These are phyloP conservation scores for rapeseed (Brassica napus) DNA, from an alignment of 345 rosid species.

Conservation along the genomic window Da-Ae NC_063450.1:38756001-38756500, in stretches of 20 bases:
- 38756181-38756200: slow-evolving; percentile 87
- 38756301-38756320: slow-evolving; percentile 73
- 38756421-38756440: slow-evolving; percentile 79
- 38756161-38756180: slow-evolving; percentile 81
- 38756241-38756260: slow-evolving; percentile 76
- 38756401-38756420: slow-evolving; percentile 67
- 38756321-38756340: slow-evolving; percentile 79
- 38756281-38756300: slow-evolving; percentile 80
- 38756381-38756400: slow-evolving; percentile 76
- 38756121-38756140: slow-evolving; percentile 64
- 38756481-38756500: slow-evolving; percentile 48
- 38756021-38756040: slow-evolving; percentile 14
- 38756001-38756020: not conserved
- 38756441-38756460: slow-evolving; percentile 81
- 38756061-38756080: slow-evolving; percentile 91
- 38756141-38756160: slow-evolving; percentile 68
- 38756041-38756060: not conserved
- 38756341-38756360: slow-evolving; percentile 74
- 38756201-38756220: slow-evolving; percentile 98
- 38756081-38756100: slow-evolving; percentile 78
- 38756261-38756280: slow-evolving; percentile 90
- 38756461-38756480: slow-evolving; percentile 53
- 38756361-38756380: slow-evolving; percentile 86
- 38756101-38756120: slow-evolving; percentile 33
- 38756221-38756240: slow-evolving; percentile 85